phyloP scores from a whole-genome alignment of 805 yeast species.

The Starmera pachycereana region DNA sequence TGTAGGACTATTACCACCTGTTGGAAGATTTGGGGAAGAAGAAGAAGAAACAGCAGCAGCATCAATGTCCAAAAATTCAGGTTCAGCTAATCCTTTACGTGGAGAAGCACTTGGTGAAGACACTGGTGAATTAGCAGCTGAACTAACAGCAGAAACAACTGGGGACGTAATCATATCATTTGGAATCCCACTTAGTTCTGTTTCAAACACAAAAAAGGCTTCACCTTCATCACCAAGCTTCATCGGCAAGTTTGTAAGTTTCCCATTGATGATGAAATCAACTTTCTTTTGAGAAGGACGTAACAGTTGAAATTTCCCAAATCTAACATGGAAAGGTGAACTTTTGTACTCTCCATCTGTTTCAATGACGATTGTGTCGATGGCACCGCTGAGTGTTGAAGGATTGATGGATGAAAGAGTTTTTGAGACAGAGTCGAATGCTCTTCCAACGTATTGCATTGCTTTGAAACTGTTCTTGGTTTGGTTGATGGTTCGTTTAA shows the following conservation, averaged over 20 bases:
- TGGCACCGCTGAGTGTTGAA: slow-evolving; percentile 92
- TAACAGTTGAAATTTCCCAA: slow-evolving; percentile 86
- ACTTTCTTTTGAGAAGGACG: slow-evolving; percentile 95
- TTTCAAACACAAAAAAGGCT: slow-evolving; percentile 93
- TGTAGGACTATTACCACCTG: slow-evolving; percentile 5
- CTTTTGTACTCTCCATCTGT: slow-evolving; percentile 73
- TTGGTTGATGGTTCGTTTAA: not conserved
- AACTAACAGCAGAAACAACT: slow-evolving; percentile 17
- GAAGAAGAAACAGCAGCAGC: slow-evolving; percentile 1
- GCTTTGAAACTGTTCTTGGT: not conserved
- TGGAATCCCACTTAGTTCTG: slow-evolving; percentile 59
- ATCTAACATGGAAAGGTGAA: slow-evolving; percentile 94
- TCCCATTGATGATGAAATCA: slow-evolving; percentile 78
- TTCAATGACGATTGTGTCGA: slow-evolving; percentile 91
- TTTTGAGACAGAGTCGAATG: slow-evolving; percentile 88
- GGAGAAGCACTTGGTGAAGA: slow-evolving; percentile 10
- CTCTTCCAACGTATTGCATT: slow-evolving; percentile 96
- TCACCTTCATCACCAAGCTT: slow-evolving; percentile 97
- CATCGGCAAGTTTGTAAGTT: slow-evolving; percentile 80
- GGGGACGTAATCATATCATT: slow-evolving; percentile 44
- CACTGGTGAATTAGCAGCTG: slow-evolving; percentile 14
- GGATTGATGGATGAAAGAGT: slow-evolving; percentile 98
- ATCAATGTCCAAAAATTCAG: slow-evolving; percentile 39
- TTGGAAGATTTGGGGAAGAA: not conserved
- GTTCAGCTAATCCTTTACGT: slow-evolving; percentile 25